Conservation (phyloP, 1,139 yeast genomes). For the Nakaseomyces kungkrabaensis region DNA sequence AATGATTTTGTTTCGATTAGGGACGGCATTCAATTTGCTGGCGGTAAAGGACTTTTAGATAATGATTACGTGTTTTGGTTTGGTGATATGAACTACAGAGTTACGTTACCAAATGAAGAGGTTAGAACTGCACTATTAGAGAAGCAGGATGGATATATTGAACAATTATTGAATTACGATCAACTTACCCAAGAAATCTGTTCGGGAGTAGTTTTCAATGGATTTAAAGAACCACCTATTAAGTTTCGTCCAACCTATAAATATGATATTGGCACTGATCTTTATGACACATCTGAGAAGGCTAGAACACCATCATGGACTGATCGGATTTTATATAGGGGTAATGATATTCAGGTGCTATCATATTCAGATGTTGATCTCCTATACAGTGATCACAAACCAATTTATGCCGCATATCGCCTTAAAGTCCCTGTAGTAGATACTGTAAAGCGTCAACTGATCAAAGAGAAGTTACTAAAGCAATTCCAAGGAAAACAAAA, state of each 20-base stretch:
- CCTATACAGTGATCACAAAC: conserved; percentile 80
- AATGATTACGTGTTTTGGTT: conserved; percentile 86
- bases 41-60: conserved; percentile 47
- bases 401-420: conserved; percentile 69
- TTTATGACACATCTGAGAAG: conserved; percentile 81
- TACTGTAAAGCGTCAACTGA: conserved; percentile 37
- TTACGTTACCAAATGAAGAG: conserved; percentile 56
- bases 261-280: conserved; percentile 70
- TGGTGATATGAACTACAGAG: conserved; percentile 88
- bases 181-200: conserved; percentile 69
- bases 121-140: conserved; percentile 40
- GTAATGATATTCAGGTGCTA: conserved; percentile 43
- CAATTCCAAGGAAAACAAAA: neutral
- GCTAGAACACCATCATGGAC: conserved; percentile 97
- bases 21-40: conserved; percentile 37
- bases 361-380: conserved; percentile 53
- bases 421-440: conserved; percentile 60
- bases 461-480: neutral
- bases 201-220: conserved; percentile 59
- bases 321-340: conserved; percentile 66
- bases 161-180: conserved; percentile 55
- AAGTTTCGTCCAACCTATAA: conserved; percentile 85
- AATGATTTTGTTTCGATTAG: conserved; percentile 63
- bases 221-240: conserved; percentile 68
- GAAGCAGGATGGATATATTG: conserved; percentile 38